Conservation (phyloP, 2,329 filamentous ascomycete species). For the Atkinsonella hypoxylon region DNA sequence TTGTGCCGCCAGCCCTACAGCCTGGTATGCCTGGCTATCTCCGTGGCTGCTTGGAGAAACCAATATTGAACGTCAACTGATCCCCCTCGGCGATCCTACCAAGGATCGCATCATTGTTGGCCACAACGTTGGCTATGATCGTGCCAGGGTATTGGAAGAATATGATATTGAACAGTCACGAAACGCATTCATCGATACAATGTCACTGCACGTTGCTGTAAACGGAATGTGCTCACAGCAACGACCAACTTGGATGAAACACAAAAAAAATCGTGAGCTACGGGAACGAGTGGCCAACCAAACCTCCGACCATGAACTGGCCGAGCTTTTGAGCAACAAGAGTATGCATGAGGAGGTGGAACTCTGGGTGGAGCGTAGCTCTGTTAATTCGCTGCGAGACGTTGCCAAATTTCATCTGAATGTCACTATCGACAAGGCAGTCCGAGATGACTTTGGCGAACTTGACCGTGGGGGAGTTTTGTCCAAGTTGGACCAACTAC, state of each 20-base stretch:
- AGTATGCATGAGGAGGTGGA: slow-evolving; percentile 81
- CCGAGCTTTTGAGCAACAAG: slow-evolving; percentile 55
- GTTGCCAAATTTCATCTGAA: slow-evolving; percentile 95
- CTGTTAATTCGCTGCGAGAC: slow-evolving; percentile 86
- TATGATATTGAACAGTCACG: slow-evolving; percentile 73
- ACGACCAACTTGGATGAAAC: slow-evolving; percentile 93
- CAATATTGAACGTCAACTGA: slow-evolving; percentile 62
- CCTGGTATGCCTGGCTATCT: slow-evolving; percentile 97
- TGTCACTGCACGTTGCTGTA: slow-evolving; percentile 94
- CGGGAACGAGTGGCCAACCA: slow-evolving; percentile 67
- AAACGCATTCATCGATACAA: slow-evolving; percentile 88
- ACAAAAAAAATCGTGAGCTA: slow-evolving; percentile 79
- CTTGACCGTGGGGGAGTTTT: slow-evolving; percentile 61
- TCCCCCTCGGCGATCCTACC: slow-evolving; percentile 71
- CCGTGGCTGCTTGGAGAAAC: slow-evolving; percentile 87
- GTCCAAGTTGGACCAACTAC: slow-evolving; percentile 63
- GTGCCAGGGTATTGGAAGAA: slow-evolving; percentile 78
- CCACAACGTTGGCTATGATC: slow-evolving; percentile 92
- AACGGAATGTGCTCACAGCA: slow-evolving; percentile 99
- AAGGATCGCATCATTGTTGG: slow-evolving; percentile 72
- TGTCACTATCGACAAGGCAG: slow-evolving; percentile 79
- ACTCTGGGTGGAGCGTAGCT: slow-evolving; percentile 88
- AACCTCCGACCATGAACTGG: slow-evolving; percentile 58
- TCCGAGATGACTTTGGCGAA: slow-evolving; percentile 76
- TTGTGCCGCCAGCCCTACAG: slow-evolving; percentile 75